Percentiles rank a stretch among this genome's conserved stretches.
phyloP scores from a whole-genome alignment of 805 yeast species.

The Metschnikowia sp. region DNA sequence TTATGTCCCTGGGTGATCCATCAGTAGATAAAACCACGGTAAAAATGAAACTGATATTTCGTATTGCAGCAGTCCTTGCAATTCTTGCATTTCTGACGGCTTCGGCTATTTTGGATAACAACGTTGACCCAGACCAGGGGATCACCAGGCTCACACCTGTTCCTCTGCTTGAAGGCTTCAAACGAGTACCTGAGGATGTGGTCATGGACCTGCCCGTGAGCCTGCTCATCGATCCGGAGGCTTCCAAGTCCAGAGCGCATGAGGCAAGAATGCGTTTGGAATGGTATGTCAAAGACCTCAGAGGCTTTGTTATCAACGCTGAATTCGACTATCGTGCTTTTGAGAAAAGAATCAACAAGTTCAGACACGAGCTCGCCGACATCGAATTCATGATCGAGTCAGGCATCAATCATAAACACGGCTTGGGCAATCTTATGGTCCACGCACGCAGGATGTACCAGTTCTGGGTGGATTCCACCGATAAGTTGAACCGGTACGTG shows the following conservation, averaged over 20 bases:
- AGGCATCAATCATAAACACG: background rate
- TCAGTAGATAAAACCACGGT: too few relatives aligned
- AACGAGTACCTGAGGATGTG: too few relatives aligned
- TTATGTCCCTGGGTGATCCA: too few relatives aligned
- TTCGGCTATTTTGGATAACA: too few relatives aligned
- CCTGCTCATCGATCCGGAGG: too few relatives aligned
- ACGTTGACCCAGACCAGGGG: too few relatives aligned
- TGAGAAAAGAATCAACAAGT: background rate
- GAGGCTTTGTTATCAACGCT: background rate
- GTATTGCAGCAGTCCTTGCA: too few relatives aligned
- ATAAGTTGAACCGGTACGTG: constrained; percentile 1
- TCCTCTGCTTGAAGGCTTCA: too few relatives aligned
- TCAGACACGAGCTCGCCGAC: background rate
- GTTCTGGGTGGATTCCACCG: background rate
- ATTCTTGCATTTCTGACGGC: too few relatives aligned
- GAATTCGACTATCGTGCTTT: background rate
- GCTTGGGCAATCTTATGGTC: background rate
- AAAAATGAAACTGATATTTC: too few relatives aligned
- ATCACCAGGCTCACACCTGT: too few relatives aligned
- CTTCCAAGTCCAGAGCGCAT: background rate
- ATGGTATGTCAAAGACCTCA: background rate
- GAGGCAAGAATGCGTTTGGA: background rate
- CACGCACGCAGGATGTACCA: background rate
- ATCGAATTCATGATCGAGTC: constrained; percentile 1
- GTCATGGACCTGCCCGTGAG: too few relatives aligned